phyloP scores from a whole-genome alignment of 2,329 filamentous ascomycete species.

The Apiospora kogelbergensis region DNA sequence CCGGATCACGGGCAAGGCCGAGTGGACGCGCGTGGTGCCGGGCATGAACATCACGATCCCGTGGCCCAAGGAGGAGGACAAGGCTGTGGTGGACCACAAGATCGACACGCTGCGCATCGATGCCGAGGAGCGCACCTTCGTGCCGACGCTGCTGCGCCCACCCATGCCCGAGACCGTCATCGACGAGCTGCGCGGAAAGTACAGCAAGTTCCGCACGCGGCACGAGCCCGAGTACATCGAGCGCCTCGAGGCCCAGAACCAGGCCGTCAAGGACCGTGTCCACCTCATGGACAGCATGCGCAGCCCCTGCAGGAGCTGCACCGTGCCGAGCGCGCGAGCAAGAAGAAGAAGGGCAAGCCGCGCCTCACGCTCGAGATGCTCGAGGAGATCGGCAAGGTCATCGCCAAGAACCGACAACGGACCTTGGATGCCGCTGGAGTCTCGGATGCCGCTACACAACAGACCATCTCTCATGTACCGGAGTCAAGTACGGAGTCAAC shows the following conservation, averaged over 20 bases:
- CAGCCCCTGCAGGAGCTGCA: conserved; percentile 60
- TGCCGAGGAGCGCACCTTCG: conserved; percentile 73
- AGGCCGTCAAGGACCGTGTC: conserved; percentile 41
- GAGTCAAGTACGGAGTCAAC: conserved; percentile 8
- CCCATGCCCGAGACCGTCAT: conserved; percentile 80
- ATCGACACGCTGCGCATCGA: conserved; percentile 74
- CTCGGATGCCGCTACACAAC: conserved; percentile 26
- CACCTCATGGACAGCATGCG: conserved; percentile 38
- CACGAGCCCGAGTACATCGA: conserved; percentile 74
- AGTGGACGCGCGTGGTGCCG: conserved; percentile 62
- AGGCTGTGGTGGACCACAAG: conserved; percentile 52
- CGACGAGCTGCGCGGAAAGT: conserved; percentile 83
- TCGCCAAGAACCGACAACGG: conserved; percentile 52
- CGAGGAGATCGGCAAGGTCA: conserved; percentile 61
- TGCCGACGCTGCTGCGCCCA: conserved; percentile 72
- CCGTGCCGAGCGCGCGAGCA: conserved; percentile 50
- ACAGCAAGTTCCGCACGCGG: conserved; percentile 76
- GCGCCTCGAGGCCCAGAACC: conserved; percentile 61
- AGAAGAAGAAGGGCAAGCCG: conserved; percentile 54
- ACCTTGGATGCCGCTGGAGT: conserved; percentile 39
- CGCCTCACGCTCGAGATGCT: conserved; percentile 59
- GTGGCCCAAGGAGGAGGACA: conserved; percentile 63
- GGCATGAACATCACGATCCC: conserved; percentile 73
- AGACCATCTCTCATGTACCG: background rate
- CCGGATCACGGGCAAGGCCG: conserved; percentile 45